phyloP scores from a whole-genome alignment of 805 yeast species.

The Myxozyma vanderwaltii region DNA sequence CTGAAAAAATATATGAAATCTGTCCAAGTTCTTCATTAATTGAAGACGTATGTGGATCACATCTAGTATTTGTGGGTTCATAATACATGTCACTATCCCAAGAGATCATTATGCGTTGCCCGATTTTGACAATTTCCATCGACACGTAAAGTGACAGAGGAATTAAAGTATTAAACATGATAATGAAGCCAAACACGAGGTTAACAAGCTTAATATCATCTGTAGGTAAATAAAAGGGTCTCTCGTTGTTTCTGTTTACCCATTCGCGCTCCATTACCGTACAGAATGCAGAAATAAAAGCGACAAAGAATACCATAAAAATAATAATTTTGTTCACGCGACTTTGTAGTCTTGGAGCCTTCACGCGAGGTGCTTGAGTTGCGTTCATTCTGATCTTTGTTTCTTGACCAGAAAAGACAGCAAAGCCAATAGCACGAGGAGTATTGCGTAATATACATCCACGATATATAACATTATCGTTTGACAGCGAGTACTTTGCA shows the following conservation, averaged over 20 bases:
- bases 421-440: constrained; percentile 69
- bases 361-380: constrained; percentile 80
- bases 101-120: constrained; percentile 79
- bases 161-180: constrained; percentile 95
- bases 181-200: constrained; percentile 91
- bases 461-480: constrained; percentile 83
- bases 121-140: constrained; percentile 90
- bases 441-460: constrained; percentile 92
- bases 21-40: constrained; percentile 96
- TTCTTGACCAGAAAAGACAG: constrained; percentile 92
- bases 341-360: constrained; percentile 88
- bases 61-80: constrained; percentile 78
- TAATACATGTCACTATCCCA: constrained; percentile 96
- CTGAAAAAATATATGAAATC: constrained; percentile 91
- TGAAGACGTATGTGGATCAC: constrained; percentile 93
- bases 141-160: constrained; percentile 94
- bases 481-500: constrained; percentile 61
- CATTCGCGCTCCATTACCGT: constrained; percentile 71
- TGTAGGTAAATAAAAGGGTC: constrained; percentile 71
- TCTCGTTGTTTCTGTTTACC: constrained; percentile 45
- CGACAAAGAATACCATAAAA: constrained; percentile 84
- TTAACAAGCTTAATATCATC: constrained; percentile 84
- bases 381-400: constrained; percentile 96
- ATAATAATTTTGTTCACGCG: constrained; percentile 80
- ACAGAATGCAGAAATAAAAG: constrained; percentile 72